These are phyloP conservation scores for Diplocarpon mali DNA, from an alignment of 2,329 filamentous ascomycete genomes.

Conservation along the genomic window DNA sequence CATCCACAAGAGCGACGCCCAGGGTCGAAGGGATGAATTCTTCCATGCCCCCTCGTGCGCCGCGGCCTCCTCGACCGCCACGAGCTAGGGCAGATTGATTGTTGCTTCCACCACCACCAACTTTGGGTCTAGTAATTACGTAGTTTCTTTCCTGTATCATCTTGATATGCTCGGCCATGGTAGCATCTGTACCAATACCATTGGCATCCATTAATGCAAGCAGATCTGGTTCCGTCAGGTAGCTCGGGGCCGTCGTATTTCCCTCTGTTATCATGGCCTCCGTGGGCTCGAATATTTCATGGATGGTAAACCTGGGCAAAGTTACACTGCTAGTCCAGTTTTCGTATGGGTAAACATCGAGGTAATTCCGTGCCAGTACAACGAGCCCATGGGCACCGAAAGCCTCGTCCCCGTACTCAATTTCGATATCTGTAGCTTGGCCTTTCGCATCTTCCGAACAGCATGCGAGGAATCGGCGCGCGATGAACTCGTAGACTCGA, in stretches of 20 bases:
- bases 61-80: slow-evolving; percentile 28
- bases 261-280: slow-evolving; percentile 86
- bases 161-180: slow-evolving; percentile 96
- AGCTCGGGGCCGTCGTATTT: slow-evolving; percentile 74
- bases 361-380: slow-evolving; percentile 81
- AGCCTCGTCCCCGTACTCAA: slow-evolving; percentile 70
- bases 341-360: slow-evolving; percentile 93
- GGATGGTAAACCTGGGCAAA: slow-evolving; percentile 66
- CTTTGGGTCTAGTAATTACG: slow-evolving; percentile 52
- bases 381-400: slow-evolving; percentile 78
- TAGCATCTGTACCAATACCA: slow-evolving; percentile 95
- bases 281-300: slow-evolving; percentile 75
- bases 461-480: slow-evolving; percentile 84
- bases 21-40: slow-evolving; percentile 91
- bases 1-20: slow-evolving; percentile 83
- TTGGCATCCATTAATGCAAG: slow-evolving; percentile 98
- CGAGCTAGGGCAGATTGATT: slow-evolving; percentile 26
- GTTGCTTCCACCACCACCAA: slow-evolving; percentile 20
- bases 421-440: slow-evolving; percentile 74
- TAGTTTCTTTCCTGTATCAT: slow-evolving; percentile 91
- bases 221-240: slow-evolving; percentile 88
- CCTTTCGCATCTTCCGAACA: slow-evolving; percentile 92
- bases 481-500: slow-evolving; percentile 84
- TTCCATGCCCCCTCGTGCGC: slow-evolving; percentile 42
- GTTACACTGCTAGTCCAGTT: slow-evolving; percentile 86